phyloP scores from a whole-genome alignment of 73 alveolate genomes.

The Paramecium primaurelia region DNA sequence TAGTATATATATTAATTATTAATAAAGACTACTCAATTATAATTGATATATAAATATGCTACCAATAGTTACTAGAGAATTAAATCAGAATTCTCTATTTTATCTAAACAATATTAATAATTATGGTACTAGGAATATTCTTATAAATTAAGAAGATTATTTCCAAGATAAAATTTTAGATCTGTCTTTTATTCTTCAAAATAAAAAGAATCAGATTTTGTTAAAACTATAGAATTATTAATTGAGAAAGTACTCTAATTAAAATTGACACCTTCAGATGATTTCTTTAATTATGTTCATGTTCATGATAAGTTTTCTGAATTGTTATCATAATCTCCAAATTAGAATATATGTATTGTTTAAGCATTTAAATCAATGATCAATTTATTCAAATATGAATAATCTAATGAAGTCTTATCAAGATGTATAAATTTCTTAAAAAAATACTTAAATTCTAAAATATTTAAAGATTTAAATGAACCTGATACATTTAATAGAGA shows the following conservation, averaged over 20 bases:
- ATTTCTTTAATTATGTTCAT: slow-evolving; percentile 31
- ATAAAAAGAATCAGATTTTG: neutral
- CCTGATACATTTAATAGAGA: neutral
- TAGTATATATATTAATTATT: neutral
- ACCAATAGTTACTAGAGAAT: neutral
- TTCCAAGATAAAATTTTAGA: slow-evolving; percentile 13
- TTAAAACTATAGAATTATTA: slow-evolving; percentile 4
- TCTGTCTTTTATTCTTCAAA: slow-evolving; percentile 33
- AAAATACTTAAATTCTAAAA: slow-evolving; percentile 28
- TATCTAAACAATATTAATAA: neutral
- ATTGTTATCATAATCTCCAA: neutral
- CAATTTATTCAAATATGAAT: neutral
- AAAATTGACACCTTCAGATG: slow-evolving; percentile 23
- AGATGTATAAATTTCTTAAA: slow-evolving; percentile 29
- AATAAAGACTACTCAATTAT: neutral
- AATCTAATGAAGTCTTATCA: neutral
- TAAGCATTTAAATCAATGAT: slow-evolving; percentile 38
- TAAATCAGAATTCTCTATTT: neutral
- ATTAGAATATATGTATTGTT: slow-evolving; percentile 26
- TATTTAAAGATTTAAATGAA: slow-evolving; percentile 26
- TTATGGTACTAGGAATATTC: neutral
- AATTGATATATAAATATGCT: slow-evolving; percentile 21
- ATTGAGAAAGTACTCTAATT: neutral
- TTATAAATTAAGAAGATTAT: slow-evolving; percentile 25
- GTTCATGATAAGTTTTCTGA: slow-evolving; percentile 33